These are phyloP conservation scores for Venturia nashicola DNA, from an alignment of 2,329 filamentous ascomycete genomes.

Conservation along the genomic window DNA sequence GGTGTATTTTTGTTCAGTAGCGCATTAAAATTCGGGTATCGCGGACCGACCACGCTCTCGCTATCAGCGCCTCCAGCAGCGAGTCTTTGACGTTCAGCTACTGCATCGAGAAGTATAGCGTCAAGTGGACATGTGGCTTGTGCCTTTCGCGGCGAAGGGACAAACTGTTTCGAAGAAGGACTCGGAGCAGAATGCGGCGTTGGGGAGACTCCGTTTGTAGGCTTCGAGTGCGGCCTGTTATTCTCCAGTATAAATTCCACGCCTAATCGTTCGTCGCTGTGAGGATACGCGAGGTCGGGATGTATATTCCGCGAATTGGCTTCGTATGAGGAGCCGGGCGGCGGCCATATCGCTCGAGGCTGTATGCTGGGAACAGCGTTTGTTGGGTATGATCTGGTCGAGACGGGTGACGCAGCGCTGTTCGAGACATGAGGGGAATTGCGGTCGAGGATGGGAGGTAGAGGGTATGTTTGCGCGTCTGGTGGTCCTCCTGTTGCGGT, in stretches of 20 bases:
- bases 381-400: background rate
- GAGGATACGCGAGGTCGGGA: constrained; percentile 2
- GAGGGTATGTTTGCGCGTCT: constrained; percentile 3
- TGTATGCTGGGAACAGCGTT: background rate
- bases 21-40: constrained; percentile 68
- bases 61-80: constrained; percentile 47
- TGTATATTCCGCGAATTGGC: background rate
- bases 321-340: background rate
- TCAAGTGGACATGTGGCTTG: constrained; percentile 66
- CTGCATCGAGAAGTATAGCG: constrained; percentile 66
- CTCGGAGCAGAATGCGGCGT: constrained; percentile 14
- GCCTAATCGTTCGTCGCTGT: constrained; percentile 47
- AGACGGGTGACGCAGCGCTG: background rate
- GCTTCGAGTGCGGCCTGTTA: constrained; percentile 41
- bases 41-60: constrained; percentile 58
- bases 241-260: constrained; percentile 59
- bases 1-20: constrained; percentile 59
- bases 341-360: background rate
- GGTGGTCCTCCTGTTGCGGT: background rate
- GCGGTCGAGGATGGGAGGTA: background rate
- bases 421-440: background rate
- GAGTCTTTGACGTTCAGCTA: constrained; percentile 54
- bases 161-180: constrained; percentile 12
- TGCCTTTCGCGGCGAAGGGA: constrained; percentile 38
- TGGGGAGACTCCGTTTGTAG: constrained; percentile 32